Conservation (phyloP, 1,284 basidiomycete species). For the Butyriboletus appendiculatus region DNA sequence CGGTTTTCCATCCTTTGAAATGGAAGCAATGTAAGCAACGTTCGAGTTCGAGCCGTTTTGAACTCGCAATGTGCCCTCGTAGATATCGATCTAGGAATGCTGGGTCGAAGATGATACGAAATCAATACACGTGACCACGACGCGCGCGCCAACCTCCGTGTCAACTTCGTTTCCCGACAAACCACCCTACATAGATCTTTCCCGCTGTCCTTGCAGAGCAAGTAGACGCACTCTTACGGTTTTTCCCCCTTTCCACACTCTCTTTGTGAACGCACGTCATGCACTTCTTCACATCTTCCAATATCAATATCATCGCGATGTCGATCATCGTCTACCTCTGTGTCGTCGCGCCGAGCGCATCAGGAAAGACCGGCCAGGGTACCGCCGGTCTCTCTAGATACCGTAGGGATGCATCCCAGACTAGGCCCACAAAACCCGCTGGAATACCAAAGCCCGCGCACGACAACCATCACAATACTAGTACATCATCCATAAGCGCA, state of each 20-base stretch:
- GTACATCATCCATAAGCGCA: not conserved
- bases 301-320: slow-evolving; percentile 17
- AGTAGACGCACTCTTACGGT: not conserved
- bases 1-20: too few species aligned
- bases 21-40: too few species aligned
- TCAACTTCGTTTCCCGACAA: not conserved
- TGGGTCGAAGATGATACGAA: not conserved
- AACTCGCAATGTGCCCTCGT: too few species aligned
- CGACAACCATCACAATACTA: slow-evolving; percentile 1
- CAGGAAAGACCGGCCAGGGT: not conserved
- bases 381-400: slow-evolving; percentile 1
- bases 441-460: not conserved
- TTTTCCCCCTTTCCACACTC: not conserved
- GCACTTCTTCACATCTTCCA: slow-evolving; percentile 7
- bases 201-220: slow-evolving; percentile 17
- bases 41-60: too few species aligned
- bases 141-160: not conserved
- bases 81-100: too few species aligned
- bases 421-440: slow-evolving; percentile 1
- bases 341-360: not conserved
- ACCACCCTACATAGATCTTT: not conserved
- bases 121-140: slow-evolving; percentile 18
- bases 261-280: slow-evolving; percentile 8
- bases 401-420: not conserved
- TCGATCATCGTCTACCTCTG: slow-evolving; percentile 17